Evolutionary conservation across 1,139 yeast species (phyloP), one percentile per base, ranked within the genome.

Genomic region (Suhomyces panamericanus): DNA sequence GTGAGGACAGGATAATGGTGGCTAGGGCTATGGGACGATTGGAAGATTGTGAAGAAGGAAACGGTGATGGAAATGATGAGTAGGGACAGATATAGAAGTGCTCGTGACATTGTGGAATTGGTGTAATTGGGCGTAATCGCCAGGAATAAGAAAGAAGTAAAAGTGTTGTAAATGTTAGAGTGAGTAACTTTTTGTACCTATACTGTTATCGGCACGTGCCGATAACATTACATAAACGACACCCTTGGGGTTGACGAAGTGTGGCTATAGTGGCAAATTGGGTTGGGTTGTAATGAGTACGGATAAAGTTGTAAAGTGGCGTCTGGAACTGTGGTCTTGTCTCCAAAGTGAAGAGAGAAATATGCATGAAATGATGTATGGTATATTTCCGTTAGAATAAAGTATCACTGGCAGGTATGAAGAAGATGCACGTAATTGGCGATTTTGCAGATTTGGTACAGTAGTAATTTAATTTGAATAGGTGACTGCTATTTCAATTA

Each of bases 251-350:
- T 11, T n/a, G 39, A 17, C 12, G 14, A 14, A 9, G 16, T 6
- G 32, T 12, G 31, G 38, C 4, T 28, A 90, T 93, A 17, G 17
- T 17, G 17, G 17, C 17, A 17, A 17, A 17, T 17, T 17, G 5
- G 17, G 17, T 17, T 17, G 17, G 17, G 17, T 17, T 17, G 17
- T 17, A 17, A 4, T 17, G 17, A 17, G 17, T 17, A 17, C 17
- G 17, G 17, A 17, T 17, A n/a, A n/a, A n/a, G n/a, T n/a, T n/a
- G n/a, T n/a, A n/a, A n/a, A n/a, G 17, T 17, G 17, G 17, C 17
- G 17, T 17, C 17, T 17, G 5, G 17, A 17, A 17, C 5, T 3
- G 17, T 17, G 75, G n/a, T 91, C 85, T 87, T 91, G 98, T n/a
- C n/a, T n/a, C n/a, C n/a, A 64, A 91, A 17, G 3, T 17, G 5